Percentiles rank a stretch among this genome's conserved stretches.
Conservation (phyloP, 2,329 filamentous ascomycete species). For the Mycosphaerella sp. region DNA sequence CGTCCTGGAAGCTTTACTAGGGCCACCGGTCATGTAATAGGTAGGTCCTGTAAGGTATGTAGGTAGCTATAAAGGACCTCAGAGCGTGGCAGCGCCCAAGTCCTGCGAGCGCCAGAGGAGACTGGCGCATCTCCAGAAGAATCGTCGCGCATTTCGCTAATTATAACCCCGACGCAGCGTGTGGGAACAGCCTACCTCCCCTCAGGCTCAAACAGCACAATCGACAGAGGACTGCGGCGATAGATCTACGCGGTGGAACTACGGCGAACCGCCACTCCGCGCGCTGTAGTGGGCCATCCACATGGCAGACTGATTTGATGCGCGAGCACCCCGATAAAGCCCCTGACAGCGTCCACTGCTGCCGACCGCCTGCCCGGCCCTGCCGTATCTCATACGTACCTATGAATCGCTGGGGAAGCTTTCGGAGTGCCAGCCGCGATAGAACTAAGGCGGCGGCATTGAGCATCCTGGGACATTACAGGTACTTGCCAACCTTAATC, state of each 20-base stretch:
- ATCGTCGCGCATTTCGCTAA: background rate
- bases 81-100: too few relatives aligned
- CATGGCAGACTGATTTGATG: background rate
- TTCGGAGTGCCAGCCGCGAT: background rate
- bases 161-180: background rate
- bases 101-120: background rate
- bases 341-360: background rate
- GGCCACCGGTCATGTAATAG: background rate
- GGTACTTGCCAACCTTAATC: background rate
- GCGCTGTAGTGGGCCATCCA: background rate
- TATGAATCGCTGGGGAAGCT: background rate
- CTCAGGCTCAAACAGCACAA: too few relatives aligned
- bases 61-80: too few relatives aligned
- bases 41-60: background rate
- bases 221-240: background rate
- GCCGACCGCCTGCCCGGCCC: background rate
- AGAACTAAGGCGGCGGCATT: background rate
- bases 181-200: background rate
- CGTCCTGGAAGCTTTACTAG: background rate
- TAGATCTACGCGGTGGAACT: background rate
- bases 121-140: background rate
- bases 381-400: too few relatives aligned
- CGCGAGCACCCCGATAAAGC: background rate
- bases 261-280: background rate
- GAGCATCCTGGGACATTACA: slow-evolving; percentile 2